A percentile compares a stretch with the other conserved stretches of the same genome.
These are phyloP conservation scores for Leucogyrophana mollusca DNA, from an alignment of 768 basidiomycete species.

Conservation along the genomic window DNA sequence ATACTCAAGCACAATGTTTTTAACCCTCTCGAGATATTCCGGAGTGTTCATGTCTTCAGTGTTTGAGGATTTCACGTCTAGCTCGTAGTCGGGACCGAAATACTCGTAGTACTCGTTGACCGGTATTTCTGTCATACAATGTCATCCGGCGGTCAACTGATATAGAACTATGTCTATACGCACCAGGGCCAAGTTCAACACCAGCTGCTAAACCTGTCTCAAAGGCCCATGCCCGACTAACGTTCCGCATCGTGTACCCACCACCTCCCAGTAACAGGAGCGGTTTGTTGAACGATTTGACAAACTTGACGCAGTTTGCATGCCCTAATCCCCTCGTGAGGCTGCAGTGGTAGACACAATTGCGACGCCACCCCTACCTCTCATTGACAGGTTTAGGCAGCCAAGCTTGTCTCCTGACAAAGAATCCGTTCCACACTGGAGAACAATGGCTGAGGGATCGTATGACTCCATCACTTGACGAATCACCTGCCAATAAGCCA, in stretches of 20 bases:
- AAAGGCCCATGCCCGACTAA: constrained; percentile 95
- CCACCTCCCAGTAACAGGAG: constrained; percentile 94
- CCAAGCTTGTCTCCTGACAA: constrained; percentile 95
- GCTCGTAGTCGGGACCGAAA: constrained; percentile 95
- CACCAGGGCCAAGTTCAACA: constrained; percentile 85
- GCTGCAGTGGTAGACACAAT: background rate
- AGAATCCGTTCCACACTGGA: constrained; percentile 98
- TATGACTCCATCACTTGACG: constrained; percentile 92
- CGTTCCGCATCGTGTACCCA: constrained; percentile 98
- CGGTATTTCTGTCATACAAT: constrained; percentile 74
- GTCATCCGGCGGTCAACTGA: constrained; percentile 7
- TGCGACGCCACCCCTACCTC: constrained; percentile 44
- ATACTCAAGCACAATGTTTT: constrained; percentile 89
- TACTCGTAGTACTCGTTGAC: constrained; percentile 99
- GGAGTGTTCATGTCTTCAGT: constrained; percentile 93
- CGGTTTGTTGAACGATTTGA: constrained; percentile 94
- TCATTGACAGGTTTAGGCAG: constrained; percentile 95
- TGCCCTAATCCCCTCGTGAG: constrained; percentile 57
- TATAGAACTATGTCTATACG: constrained; percentile 6
- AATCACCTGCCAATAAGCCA: constrained; percentile 65
- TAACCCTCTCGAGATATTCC: constrained; percentile 91
- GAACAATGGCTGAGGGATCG: constrained; percentile 89
- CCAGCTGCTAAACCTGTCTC: constrained; percentile 99
- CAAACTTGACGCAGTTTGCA: constrained; percentile 95
- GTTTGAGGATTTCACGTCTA: constrained; percentile 93